Percentiles rank a stretch among this genome's conserved stretches.
Evolutionary conservation across 805 yeast species (phyloP).

Genomic region (Myxozyma mucilagina): DNA sequence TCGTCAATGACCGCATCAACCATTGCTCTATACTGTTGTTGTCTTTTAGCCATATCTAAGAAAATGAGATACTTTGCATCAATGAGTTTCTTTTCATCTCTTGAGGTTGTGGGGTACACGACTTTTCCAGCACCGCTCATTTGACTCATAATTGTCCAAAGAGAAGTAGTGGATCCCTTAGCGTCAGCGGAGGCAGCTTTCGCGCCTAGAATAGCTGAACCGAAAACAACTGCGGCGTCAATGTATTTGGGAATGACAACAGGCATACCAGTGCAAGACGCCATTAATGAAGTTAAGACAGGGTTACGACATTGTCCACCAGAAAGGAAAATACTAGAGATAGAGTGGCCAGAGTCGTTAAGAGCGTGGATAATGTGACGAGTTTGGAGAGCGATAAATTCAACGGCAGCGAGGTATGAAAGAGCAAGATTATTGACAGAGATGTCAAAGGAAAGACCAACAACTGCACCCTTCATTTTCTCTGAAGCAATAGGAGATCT

Average conservation of each 20-base stretch:
- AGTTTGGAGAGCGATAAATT: constrained; percentile 96
- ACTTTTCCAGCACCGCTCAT: constrained; percentile 83
- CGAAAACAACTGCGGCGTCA: constrained; percentile 96
- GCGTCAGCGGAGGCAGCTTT: constrained; percentile 72
- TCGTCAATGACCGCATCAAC: constrained; percentile 49
- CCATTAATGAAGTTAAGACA: constrained; percentile 81
- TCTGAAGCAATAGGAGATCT: constrained; percentile 98
- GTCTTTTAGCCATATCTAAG: constrained; percentile 82
- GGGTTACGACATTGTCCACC: constrained; percentile 98
- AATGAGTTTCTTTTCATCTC: constrained; percentile 70
- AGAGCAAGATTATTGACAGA: constrained; percentile 82
- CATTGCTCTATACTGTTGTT: constrained; percentile 69
- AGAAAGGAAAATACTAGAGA: constrained; percentile 78
- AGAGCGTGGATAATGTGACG: constrained; percentile 89
- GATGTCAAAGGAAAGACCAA: constrained; percentile 90
- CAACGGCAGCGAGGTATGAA: constrained; percentile 90
- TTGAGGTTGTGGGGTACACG: constrained; percentile 61
- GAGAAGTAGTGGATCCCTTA: constrained; percentile 34
- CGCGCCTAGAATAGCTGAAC: constrained; percentile 93
- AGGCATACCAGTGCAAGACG: constrained; percentile 90
- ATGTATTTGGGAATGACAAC: constrained; percentile 90
- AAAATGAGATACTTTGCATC: constrained; percentile 80
- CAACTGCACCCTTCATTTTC: constrained; percentile 84
- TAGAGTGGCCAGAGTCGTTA: constrained; percentile 74
- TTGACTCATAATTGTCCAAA: constrained; percentile 86